Base-by-base conservation (phyloP, 306 rosid species). In the Astragalus glycyphyllos region DNA sequence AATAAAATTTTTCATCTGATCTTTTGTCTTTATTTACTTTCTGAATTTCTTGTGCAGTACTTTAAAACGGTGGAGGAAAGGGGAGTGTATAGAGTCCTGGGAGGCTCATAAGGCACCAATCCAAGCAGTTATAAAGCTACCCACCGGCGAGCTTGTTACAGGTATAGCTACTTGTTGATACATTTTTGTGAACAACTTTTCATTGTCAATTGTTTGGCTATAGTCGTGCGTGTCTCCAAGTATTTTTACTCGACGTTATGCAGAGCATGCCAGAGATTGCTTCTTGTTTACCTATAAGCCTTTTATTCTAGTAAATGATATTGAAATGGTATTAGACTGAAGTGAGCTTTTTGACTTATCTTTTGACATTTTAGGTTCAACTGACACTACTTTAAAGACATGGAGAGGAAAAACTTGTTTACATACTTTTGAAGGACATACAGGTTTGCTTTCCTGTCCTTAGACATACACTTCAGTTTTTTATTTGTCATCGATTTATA, bases 111-210 rank as follows among this genome's bases (percentile, higher is more conserved):
- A 89, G 78, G 83, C 92, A 32, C 83, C 97, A 0, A 76, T 94
- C 56, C 98, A 89, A 83, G 81, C 98, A 55, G 85, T 94, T 73
- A 75, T 87, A 76, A 90, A 79, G 92, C 81, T 94, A 65, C 93
- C 96, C 40, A 81, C 97, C 0, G 97, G 98, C 56, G 95, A 89
- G 86, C 85, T 94, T 77, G 95, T 86, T 70, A 84, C 98, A 16
- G 96, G 95, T 86, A 84, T 73, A 15, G 40, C 41, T 78, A 35
- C 65, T 66, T 65, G 56, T 32, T 65, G 23, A 54, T 74, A 41
- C 70, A 34, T 57, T 58, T 50, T 74, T 45, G 37, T 64, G 12
- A 65, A 23, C 38, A 56, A 31, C 32, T 7, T 71, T 58, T 38
- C 37, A 11, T 65, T 13, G 17, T 77, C 17, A 44, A 56, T 75